phyloP scores from a whole-genome alignment of 305 asterid species.

The Striga hermonthica region DNA sequence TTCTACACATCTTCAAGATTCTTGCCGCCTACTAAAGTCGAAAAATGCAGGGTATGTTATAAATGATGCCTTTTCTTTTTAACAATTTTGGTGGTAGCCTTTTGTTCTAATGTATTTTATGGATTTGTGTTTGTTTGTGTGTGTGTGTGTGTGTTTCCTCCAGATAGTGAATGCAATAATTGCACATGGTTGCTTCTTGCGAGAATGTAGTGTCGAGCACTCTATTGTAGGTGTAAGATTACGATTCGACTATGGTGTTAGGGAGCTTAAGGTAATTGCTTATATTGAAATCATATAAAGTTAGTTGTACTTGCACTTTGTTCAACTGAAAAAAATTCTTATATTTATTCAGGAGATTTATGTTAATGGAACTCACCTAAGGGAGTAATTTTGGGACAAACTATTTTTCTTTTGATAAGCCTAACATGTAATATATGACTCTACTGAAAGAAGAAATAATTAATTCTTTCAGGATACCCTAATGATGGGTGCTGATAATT shows the following conservation, averaged over 20 bases:
- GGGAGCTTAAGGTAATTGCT: conserved; percentile 58
- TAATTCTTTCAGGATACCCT: conserved; percentile 73
- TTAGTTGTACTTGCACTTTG: neutral
- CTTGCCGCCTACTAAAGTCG: conserved; percentile 93
- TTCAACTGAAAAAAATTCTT: neutral
- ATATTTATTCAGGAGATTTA: no score
- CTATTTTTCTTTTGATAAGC: neutral
- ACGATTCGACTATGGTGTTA: conserved; percentile 81
- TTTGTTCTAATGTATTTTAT: neutral
- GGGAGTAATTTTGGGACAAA: no score
- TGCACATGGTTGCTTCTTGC: conserved; percentile 90
- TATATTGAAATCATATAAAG: neutral
- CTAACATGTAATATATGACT: neutral
- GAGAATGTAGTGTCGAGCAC: conserved; percentile 74
- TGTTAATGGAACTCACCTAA: no score
- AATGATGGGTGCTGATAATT: conserved; percentile 99
- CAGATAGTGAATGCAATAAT: conserved; percentile 89
- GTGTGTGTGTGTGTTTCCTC: conserved; percentile 26
- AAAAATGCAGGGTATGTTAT: conserved; percentile 75
- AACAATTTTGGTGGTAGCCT: neutral
- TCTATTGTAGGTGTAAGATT: conserved; percentile 86
- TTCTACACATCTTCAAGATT: conserved; percentile 92
- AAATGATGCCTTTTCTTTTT: no score
- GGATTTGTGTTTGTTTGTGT: conserved; percentile 27
- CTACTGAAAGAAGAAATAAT: neutral